Conservation (phyloP, 805 yeast genomes). For the Suhomyces pyralidae region DNA sequence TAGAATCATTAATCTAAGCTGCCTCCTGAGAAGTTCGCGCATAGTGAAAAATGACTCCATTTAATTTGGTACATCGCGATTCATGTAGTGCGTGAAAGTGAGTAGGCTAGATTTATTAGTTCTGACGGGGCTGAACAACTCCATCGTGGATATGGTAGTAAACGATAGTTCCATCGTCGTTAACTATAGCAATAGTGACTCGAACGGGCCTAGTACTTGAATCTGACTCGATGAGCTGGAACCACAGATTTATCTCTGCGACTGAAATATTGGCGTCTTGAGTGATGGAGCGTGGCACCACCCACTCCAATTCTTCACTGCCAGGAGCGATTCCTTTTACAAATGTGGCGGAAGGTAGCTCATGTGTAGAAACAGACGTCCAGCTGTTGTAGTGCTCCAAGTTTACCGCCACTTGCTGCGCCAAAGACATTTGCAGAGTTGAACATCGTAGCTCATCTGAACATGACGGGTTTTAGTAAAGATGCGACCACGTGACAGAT, state of each 20-base stretch:
- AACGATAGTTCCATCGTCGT: slow-evolving; percentile 68
- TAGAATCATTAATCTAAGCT: no score
- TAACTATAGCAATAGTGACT: slow-evolving; percentile 53
- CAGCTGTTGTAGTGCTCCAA: slow-evolving; percentile 46
- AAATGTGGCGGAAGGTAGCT: slow-evolving; percentile 6
- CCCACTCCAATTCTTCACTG: slow-evolving; percentile 33
- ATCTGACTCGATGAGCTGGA: slow-evolving; percentile 23
- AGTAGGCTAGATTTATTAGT: slow-evolving; percentile 10
- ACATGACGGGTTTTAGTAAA: not conserved
- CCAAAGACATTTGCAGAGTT: slow-evolving; percentile 9
- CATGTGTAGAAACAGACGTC: slow-evolving; percentile 32
- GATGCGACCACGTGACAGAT: not conserved
- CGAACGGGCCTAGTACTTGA: slow-evolving; percentile 22
- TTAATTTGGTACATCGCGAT: no score
- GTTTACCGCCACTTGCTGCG: slow-evolving; percentile 37
- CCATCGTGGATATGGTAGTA: slow-evolving; percentile 69
- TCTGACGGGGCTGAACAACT: slow-evolving; percentile 58
- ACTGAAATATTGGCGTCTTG: slow-evolving; percentile 30
- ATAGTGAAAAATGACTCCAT: no score
- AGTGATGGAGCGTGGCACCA: slow-evolving; percentile 32
- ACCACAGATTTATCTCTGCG: slow-evolving; percentile 38
- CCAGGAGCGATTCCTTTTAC: slow-evolving; percentile 34
- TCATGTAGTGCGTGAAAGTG: no score
- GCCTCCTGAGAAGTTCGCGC: no score
- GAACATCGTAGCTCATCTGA: not conserved